Evolutionary conservation across 495 filamentous ascomycete genomes (phyloP).

Genomic region (Penicillium cinerascens): DNA sequence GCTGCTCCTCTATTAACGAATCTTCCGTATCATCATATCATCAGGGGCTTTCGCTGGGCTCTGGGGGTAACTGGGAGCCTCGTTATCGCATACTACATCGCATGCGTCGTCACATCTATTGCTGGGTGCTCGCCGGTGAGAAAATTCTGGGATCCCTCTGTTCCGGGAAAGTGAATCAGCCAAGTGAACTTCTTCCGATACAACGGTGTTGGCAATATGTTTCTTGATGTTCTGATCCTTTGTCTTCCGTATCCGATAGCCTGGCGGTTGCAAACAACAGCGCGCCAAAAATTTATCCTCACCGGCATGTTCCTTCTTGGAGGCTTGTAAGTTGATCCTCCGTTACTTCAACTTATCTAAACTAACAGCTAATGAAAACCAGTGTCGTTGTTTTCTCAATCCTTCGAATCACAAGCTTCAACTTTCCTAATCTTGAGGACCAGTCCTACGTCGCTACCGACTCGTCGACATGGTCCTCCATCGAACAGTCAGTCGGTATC

Average conservation of each 20-base stretch:
- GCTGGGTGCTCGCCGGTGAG: conserved; percentile 22
- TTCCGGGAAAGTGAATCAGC: conserved; percentile 35
- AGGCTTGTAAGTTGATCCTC: conserved; percentile 24
- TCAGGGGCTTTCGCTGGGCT: conserved; percentile 32
- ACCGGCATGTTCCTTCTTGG: conserved; percentile 34
- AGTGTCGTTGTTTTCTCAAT: conserved; percentile 30
- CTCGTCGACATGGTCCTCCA: conserved; percentile 46
- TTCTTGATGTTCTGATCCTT: conserved; percentile 44
- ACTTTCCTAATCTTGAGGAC: conserved; percentile 5
- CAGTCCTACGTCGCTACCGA: conserved; percentile 18
- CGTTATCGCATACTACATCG: conserved; percentile 37
- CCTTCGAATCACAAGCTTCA: conserved; percentile 16
- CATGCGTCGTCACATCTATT: conserved; percentile 15
- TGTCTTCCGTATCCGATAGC: conserved; percentile 40
- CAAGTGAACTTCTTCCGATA: conserved; percentile 41
- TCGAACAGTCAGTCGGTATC: conserved; percentile 51
- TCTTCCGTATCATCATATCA: conserved; percentile 36
- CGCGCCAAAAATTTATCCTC: conserved; percentile 31
- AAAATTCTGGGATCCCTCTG: conserved; percentile 21
- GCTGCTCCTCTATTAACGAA: conserved; percentile 40
- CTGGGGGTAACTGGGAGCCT: conserved; percentile 32
- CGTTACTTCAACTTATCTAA: not conserved
- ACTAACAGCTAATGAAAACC: conserved; percentile 1
- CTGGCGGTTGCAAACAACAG: conserved; percentile 31
- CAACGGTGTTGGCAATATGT: conserved; percentile 44